Conservation (phyloP, 192 early-diverging fungal genomes). For the Coemansia sp. region DNA sequence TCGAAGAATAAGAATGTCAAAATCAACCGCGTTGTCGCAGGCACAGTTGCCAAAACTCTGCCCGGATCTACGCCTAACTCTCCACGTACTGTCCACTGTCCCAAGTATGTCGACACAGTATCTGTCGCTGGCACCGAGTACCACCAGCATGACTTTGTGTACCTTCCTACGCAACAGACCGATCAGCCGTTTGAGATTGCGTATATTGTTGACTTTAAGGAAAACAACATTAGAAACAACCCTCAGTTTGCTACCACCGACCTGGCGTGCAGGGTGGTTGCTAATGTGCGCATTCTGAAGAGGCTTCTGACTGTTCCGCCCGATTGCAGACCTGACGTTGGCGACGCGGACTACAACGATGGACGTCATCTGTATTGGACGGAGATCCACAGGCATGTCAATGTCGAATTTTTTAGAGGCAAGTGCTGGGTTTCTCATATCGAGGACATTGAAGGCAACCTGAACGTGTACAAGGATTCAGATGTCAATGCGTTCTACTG, state of each 20-base stretch:
- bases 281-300: slow-evolving; percentile 49
- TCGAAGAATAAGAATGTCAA: slow-evolving; percentile 16
- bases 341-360: slow-evolving; percentile 35
- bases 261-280: slow-evolving; percentile 3
- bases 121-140: slow-evolving; percentile 49
- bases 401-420: slow-evolving; percentile 50
- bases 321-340: slow-evolving; percentile 14
- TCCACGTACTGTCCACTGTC: background rate
- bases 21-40: slow-evolving; percentile 16
- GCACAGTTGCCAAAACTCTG: slow-evolving; percentile 6
- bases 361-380: slow-evolving; percentile 57
- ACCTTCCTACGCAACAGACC: slow-evolving; percentile 50
- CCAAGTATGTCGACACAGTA: slow-evolving; percentile 26
- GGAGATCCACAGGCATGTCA: slow-evolving; percentile 14
- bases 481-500: slow-evolving; percentile 58
- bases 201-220: slow-evolving; percentile 49
- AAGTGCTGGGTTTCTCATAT: slow-evolving; percentile 62
- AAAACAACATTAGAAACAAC: background rate
- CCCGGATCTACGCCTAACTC: slow-evolving; percentile 12
- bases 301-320: slow-evolving; percentile 36
- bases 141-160: slow-evolving; percentile 61
- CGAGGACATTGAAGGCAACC: slow-evolving; percentile 31
- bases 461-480: slow-evolving; percentile 54
- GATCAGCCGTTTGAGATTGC: slow-evolving; percentile 60
- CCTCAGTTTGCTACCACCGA: background rate